phyloP scores from a whole-genome alignment of 2,329 filamentous ascomycete genomes.

The Epichloe uncinata region DNA sequence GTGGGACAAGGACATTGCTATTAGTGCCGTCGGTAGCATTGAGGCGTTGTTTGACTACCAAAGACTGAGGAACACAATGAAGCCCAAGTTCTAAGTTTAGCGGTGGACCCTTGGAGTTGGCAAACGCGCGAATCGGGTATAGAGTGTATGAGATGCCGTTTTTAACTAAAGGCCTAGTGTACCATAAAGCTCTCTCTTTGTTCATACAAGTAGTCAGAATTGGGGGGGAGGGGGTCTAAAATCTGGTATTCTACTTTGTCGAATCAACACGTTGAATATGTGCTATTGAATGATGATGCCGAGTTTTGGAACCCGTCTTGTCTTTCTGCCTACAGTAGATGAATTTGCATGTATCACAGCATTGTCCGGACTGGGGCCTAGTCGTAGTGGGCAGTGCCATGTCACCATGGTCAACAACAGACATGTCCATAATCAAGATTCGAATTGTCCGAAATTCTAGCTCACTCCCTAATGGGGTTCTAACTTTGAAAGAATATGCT shows the following conservation, averaged over 20 bases:
- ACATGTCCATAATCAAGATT: background rate
- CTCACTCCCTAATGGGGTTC: background rate
- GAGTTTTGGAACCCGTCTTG: too few relatives aligned
- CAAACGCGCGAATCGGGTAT: conserved; percentile 31
- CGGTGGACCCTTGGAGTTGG: conserved; percentile 16
- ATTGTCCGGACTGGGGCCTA: too few relatives aligned
- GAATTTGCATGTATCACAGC: background rate
- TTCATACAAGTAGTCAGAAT: conserved; percentile 21
- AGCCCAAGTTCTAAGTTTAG: conserved; percentile 51
- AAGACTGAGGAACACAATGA: conserved; percentile 73
- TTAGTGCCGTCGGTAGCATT: conserved; percentile 85
- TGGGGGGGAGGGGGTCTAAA: background rate
- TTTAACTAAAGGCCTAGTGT: conserved; percentile 34
- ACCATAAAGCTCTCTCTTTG: conserved; percentile 34
- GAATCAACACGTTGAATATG: conserved; percentile 1
- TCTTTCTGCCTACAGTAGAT: background rate
- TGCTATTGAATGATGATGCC: background rate
- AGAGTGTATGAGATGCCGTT: conserved; percentile 44
- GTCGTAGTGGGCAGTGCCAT: background rate
- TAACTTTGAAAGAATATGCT: background rate
- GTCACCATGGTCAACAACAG: background rate
- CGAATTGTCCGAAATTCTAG: background rate
- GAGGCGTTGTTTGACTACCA: conserved; percentile 76
- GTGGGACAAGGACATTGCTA: conserved; percentile 93
- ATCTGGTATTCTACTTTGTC: conserved; percentile 8